Evolutionary conservation across 169 alveolate genomes (phyloP).

Genomic region (Eimeria falciformis): DNA sequence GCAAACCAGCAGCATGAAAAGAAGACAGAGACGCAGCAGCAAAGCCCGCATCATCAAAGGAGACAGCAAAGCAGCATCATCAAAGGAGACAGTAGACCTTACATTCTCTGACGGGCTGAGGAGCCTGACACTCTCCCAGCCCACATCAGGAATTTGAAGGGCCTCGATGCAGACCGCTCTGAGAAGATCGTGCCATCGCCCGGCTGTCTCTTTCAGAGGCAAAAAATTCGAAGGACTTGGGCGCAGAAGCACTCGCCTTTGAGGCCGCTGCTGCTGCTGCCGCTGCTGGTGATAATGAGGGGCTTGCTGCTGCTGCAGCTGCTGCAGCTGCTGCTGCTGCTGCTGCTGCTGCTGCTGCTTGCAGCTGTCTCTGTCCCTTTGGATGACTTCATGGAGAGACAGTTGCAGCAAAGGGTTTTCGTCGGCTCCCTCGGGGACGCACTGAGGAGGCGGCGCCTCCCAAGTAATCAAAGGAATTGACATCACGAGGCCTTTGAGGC

Average conservation of each 20-base stretch:
- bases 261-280: background rate
- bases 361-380: background rate
- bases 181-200: slow-evolving; percentile 33
- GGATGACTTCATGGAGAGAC: slow-evolving; percentile 17
- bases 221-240: background rate
- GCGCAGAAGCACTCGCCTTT: slow-evolving; percentile 22
- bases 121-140: slow-evolving; percentile 18
- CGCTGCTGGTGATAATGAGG: slow-evolving; percentile 17
- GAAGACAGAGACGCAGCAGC: too few species aligned
- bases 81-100: too few species aligned
- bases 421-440: background rate
- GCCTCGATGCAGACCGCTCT: slow-evolving; percentile 46
- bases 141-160: slow-evolving; percentile 6
- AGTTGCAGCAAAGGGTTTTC: slow-evolving; percentile 19
- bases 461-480: slow-evolving; percentile 29
- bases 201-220: background rate
- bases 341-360: slow-evolving; percentile 3
- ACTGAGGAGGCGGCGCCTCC: slow-evolving; percentile 32
- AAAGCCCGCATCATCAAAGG: too few species aligned
- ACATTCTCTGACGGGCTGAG: background rate
- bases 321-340: slow-evolving; percentile 38
- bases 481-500: too few species aligned
- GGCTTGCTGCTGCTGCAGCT: slow-evolving; percentile 40
- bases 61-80: too few species aligned
- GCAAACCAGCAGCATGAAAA: too few species aligned